These are phyloP conservation scores for Misopates orontium DNA, from an alignment of 257 asterid species.

Conservation along the genomic window DNA sequence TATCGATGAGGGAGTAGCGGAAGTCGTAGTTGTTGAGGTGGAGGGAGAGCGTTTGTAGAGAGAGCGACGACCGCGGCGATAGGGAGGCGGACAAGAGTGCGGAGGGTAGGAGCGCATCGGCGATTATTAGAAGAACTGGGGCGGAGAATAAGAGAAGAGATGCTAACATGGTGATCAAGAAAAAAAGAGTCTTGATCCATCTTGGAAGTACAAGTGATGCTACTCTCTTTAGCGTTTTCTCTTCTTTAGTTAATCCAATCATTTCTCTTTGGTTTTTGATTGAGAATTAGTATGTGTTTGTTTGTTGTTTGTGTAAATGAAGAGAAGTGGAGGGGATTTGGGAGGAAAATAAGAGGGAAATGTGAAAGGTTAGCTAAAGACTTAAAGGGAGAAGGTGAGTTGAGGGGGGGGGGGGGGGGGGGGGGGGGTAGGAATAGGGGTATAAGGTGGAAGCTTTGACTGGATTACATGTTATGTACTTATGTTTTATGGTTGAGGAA, in stretches of 20 bases:
- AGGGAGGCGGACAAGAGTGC: slow-evolving; percentile 44
- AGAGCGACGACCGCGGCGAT: slow-evolving; percentile 34
- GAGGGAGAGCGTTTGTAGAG: slow-evolving; percentile 37
- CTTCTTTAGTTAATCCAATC: slow-evolving; percentile 66
- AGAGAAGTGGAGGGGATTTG: too few relatives aligned
- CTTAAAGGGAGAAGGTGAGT: too few relatives aligned
- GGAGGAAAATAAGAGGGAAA: too few relatives aligned
- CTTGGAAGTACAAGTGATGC: slow-evolving; percentile 37
- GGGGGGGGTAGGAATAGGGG: too few relatives aligned
- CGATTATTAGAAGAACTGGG: slow-evolving; percentile 67
- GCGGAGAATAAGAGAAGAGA: slow-evolving; percentile 81
- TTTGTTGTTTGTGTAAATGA: neutral
- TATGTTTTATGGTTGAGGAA: slow-evolving; percentile 32
- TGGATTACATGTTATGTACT: slow-evolving; percentile 5
- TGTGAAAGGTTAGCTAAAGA: too few relatives aligned
- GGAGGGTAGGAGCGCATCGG: slow-evolving; percentile 90
- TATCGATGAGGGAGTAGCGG: slow-evolving; percentile 82
- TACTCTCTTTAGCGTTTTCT: slow-evolving; percentile 40
- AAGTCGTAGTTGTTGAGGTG: slow-evolving; percentile 69
- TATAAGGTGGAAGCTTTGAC: neutral
- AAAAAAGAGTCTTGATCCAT: slow-evolving; percentile 73
- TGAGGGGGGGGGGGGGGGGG: too few relatives aligned
- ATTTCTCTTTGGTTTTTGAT: neutral
- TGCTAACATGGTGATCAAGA: slow-evolving; percentile 60
- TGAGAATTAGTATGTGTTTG: neutral